Percentiles rank a stretch among this genome's conserved stretches.
phyloP scores from a whole-genome alignment of 2,329 filamentous ascomycete genomes.

The Rhexocercosporidium sp. region DNA sequence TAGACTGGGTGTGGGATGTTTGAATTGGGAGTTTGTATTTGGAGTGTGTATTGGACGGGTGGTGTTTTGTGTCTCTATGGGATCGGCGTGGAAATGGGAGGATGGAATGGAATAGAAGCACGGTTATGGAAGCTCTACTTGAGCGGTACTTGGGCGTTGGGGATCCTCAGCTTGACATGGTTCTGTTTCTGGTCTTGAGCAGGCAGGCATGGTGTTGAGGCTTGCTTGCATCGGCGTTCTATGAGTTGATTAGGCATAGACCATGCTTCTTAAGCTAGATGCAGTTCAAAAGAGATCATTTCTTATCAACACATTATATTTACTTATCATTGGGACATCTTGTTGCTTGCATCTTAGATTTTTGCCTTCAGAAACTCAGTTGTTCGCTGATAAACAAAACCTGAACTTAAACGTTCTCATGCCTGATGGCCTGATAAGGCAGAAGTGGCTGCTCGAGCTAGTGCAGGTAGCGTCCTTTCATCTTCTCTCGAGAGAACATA shows the following conservation, averaged over 20 bases:
- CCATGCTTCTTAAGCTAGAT: not conserved
- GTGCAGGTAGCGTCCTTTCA: not conserved
- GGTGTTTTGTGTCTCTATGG: not conserved
- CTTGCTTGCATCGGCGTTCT: not conserved
- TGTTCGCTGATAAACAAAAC: too few species aligned
- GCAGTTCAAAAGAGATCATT: not conserved
- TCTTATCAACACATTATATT: not conserved
- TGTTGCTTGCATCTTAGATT: not conserved
- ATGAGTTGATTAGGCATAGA: not conserved
- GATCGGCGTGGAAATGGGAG: not conserved
- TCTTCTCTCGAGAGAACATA: not conserved
- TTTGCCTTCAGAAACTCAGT: too few species aligned
- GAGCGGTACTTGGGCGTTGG: not conserved
- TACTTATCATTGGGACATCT: not conserved
- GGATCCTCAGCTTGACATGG: not conserved
- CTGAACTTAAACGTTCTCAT: not conserved
- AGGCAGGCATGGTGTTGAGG: not conserved
- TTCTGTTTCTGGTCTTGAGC: not conserved
- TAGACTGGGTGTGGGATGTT: not conserved
- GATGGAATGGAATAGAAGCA: not conserved
- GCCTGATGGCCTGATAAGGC: not conserved
- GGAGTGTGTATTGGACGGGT: not conserved
- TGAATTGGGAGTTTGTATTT: not conserved
- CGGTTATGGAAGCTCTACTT: not conserved
- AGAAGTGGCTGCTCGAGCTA: not conserved